phyloP scores from a whole-genome alignment of 2,329 filamentous ascomycete genomes.

The Epichloe gansuensis region DNA sequence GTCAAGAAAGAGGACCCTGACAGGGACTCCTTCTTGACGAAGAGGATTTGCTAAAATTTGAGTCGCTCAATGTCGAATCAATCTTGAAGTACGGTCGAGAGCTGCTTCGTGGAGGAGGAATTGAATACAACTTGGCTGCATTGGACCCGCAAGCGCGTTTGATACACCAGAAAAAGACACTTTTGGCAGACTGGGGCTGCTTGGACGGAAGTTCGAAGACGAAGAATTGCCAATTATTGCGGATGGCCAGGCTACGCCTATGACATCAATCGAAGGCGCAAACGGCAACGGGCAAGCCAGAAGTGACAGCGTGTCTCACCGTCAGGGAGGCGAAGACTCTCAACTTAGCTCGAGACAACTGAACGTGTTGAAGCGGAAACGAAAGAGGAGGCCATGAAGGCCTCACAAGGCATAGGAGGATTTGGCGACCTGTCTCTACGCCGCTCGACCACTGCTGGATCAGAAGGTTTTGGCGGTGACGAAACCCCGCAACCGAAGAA shows the following conservation, averaged over 20 bases:
- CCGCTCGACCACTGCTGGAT: slow-evolving; percentile 46
- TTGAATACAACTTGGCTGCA: slow-evolving; percentile 73
- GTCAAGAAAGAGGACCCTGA: slow-evolving; percentile 53
- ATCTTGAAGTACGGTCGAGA: slow-evolving; percentile 78
- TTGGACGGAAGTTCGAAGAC: slow-evolving; percentile 75
- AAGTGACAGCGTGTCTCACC: slow-evolving; percentile 27
- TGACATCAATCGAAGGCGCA: slow-evolving; percentile 31
- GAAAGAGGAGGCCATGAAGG: slow-evolving; percentile 83
- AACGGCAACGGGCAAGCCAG: slow-evolving; percentile 21
- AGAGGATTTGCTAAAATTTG: slow-evolving; percentile 58
- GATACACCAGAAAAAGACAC: slow-evolving; percentile 78
- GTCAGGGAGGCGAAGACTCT: slow-evolving; percentile 45
- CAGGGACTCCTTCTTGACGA: slow-evolving; percentile 29
- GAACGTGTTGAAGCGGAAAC: slow-evolving; percentile 87
- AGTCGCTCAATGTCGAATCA: slow-evolving; percentile 62
- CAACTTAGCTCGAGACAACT: slow-evolving; percentile 84
- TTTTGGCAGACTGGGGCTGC: slow-evolving; percentile 70
- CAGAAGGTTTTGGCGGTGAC: slow-evolving; percentile 48
- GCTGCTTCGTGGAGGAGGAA: slow-evolving; percentile 71
- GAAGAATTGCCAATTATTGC: slow-evolving; percentile 55
- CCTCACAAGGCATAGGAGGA: slow-evolving; percentile 72
- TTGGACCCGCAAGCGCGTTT: slow-evolving; percentile 74
- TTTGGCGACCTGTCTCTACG: slow-evolving; percentile 76
- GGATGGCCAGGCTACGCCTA: slow-evolving; percentile 30
- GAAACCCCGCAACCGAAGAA: slow-evolving; percentile 42